Evolutionary conservation across 176 grass and related monocot genomes (phyloP).

Genomic region (Paspalum notatum): DNA sequence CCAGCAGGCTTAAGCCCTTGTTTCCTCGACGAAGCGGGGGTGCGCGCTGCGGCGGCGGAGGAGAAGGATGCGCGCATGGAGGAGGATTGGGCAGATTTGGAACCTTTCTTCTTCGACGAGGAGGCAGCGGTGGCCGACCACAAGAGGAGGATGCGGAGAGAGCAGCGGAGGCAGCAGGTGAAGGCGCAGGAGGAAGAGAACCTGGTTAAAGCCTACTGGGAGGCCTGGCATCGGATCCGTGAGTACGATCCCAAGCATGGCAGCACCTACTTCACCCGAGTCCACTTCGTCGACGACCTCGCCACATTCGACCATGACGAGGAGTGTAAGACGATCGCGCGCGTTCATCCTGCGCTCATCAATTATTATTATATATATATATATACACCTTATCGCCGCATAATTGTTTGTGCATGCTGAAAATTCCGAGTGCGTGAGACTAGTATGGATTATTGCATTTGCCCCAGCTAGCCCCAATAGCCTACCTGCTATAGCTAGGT

Average conservation of each 20-base stretch:
- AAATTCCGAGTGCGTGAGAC: no score
- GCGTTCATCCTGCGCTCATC: neutral
- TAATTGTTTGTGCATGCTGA: no score
- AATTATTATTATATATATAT: neutral
- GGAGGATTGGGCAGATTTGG: neutral
- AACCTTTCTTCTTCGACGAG: neutral
- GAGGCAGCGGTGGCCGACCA: neutral
- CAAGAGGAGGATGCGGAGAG: neutral
- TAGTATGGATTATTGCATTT: no score
- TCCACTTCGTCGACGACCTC: neutral
- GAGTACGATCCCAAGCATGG: neutral
- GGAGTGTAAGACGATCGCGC: neutral
- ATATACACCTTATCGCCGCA: neutral
- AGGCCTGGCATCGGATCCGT: neutral
- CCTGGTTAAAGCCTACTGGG: neutral
- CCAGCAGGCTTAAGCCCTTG: no score
- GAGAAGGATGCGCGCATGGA: no score
- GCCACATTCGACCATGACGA: no score
- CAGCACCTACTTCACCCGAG: neutral
- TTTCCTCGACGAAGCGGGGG: no score
- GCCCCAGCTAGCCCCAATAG: no score
- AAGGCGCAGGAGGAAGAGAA: neutral
- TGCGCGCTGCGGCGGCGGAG: no score
- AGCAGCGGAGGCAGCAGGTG: neutral
- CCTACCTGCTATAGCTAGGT: no score